Percentiles rank a stretch among this genome's conserved stretches.
Evolutionary conservation across 306 rosid genomes (phyloP).

Genomic region (Cucurbita ficifolia): DNA sequence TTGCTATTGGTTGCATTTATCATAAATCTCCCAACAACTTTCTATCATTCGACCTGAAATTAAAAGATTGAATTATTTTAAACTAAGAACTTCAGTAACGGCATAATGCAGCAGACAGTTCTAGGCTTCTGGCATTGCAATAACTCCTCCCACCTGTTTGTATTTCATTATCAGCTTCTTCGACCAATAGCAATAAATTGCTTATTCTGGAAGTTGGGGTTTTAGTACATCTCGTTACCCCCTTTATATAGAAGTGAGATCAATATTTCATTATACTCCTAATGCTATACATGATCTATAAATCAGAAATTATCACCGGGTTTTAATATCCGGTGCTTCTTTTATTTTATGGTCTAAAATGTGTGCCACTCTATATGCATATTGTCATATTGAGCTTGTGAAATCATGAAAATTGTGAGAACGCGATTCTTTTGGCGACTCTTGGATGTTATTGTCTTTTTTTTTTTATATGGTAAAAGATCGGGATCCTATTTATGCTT

Average conservation of each 20-base stretch:
- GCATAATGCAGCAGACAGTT: neutral
- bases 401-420: neutral
- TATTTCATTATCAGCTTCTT: neutral
- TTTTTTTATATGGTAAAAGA: neutral
- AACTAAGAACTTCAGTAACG: neutral
- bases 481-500: neutral
- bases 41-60: neutral
- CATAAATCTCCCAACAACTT: neutral
- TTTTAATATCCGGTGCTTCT: too few species aligned
- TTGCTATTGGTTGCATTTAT: neutral
- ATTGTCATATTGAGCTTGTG: neutral
- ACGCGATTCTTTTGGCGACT: neutral
- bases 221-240: neutral
- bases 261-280: neutral
- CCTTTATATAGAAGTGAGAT: neutral
- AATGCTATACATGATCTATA: neutral
- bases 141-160: neutral
- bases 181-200: neutral
- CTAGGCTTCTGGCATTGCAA: neutral
- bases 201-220: neutral
- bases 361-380: neutral
- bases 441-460: neutral
- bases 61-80: neutral
- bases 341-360: neutral
- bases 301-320: neutral